phyloP scores from a whole-genome alignment of 108 stramenopile genomes.

The Conticribra guillardii region DNA sequence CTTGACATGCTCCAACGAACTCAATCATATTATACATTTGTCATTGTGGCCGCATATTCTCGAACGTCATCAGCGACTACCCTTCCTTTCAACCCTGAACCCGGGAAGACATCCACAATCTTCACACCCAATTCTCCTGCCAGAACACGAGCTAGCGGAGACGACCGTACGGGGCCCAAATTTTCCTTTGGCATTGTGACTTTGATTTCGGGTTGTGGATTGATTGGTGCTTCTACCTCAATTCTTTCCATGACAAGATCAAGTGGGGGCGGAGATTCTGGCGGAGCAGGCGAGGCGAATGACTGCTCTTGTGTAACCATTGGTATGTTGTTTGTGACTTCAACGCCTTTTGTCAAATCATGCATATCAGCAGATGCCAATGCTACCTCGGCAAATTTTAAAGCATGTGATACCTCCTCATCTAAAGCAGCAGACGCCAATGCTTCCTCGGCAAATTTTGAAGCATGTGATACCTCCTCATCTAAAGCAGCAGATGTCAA shows the following conservation, averaged over 20 bases:
- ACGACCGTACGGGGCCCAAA: constrained; percentile 26
- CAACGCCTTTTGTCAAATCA: neutral
- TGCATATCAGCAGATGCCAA: constrained; percentile 1
- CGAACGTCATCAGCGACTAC: constrained; percentile 22
- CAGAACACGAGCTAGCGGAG: constrained; percentile 25
- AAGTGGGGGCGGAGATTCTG: neutral
- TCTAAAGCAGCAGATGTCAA: constrained; percentile 7
- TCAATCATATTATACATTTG: neutral
- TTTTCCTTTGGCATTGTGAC: constrained; percentile 6
- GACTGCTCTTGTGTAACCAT: too few species aligned
- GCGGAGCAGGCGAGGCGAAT: constrained; percentile 6
- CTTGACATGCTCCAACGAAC: too few species aligned
- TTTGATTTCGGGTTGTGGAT: neutral
- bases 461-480: constrained; percentile 1
- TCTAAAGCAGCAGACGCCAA: constrained; percentile 6
- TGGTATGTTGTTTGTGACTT: too few species aligned
- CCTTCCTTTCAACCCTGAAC: constrained; percentile 22
- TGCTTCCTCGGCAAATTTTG: constrained; percentile 10
- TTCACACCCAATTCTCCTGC: constrained; percentile 13
- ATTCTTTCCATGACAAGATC: constrained; percentile 6
- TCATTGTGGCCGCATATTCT: constrained; percentile 11
- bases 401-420: constrained; percentile 1
- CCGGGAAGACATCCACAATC: constrained; percentile 14
- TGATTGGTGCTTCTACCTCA: neutral
- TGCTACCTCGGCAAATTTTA: constrained; percentile 9